Evolutionary conservation across 129 eudicot species (phyloP).

Genomic region (Flaveria robusta): DNA sequence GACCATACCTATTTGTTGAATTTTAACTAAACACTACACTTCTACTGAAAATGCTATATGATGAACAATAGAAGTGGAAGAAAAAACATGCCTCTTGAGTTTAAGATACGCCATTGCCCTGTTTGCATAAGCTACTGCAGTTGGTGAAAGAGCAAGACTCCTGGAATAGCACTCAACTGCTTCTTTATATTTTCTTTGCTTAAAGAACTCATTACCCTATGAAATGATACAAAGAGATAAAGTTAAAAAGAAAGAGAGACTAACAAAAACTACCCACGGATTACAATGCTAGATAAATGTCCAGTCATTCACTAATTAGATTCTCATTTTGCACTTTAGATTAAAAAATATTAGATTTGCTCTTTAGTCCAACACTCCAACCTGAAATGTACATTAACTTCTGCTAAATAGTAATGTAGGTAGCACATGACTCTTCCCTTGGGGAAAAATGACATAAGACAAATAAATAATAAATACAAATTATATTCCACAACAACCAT

Average conservation of each 20-base stretch:
- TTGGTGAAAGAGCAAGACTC: slow-evolving; percentile 94
- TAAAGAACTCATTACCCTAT: slow-evolving; percentile 88
- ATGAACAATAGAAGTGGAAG: background rate
- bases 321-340: slow-evolving; percentile 13
- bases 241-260: background rate
- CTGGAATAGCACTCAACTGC: slow-evolving; percentile 94
- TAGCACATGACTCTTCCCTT: background rate
- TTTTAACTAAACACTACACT: background rate
- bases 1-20: background rate
- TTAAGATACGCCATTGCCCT: slow-evolving; percentile 98
- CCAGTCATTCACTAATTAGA: background rate
- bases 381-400: background rate
- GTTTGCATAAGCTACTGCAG: slow-evolving; percentile 95
- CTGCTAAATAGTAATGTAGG: background rate
- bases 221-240: slow-evolving; percentile 17
- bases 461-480: background rate
- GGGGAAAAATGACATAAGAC: background rate
- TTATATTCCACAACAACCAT: background rate
- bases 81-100: slow-evolving; percentile 60
- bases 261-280: background rate
- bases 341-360: background rate
- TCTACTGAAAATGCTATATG: background rate
- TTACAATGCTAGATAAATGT: slow-evolving; percentile 6
- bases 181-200: slow-evolving; percentile 86
- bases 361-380: background rate